Evolutionary conservation across 352 stramenopile genomes (phyloP).

Genomic region (Saprolegnia parasitica): DNA sequence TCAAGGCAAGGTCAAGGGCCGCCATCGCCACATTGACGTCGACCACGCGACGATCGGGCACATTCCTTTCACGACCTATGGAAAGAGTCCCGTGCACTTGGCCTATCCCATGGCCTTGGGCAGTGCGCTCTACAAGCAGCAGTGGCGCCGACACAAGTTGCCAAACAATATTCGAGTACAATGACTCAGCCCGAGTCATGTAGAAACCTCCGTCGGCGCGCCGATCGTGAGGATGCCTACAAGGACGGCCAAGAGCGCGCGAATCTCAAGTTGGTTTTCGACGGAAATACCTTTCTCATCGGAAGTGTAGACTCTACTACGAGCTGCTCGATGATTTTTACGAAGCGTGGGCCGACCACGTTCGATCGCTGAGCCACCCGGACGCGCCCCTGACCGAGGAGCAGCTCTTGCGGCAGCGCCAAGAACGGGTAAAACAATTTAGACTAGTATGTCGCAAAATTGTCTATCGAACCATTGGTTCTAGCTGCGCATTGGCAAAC

Average conservation of each 20-base stretch:
- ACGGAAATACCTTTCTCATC: background rate
- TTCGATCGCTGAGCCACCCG: background rate
- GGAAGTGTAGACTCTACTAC: slow-evolving; percentile 44
- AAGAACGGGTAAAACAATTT: background rate
- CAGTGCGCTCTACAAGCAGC: slow-evolving; percentile 37
- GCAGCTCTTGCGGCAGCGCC: background rate
- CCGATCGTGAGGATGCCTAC: slow-evolving; percentile 41
- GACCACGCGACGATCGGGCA: slow-evolving; percentile 33
- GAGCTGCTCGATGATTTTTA: slow-evolving; percentile 57
- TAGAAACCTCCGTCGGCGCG: slow-evolving; percentile 41
- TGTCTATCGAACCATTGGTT: background rate
- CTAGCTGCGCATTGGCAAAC: background rate
- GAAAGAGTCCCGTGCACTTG: slow-evolving; percentile 59
- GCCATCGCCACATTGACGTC: slow-evolving; percentile 53
- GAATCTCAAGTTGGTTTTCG: slow-evolving; percentile 36
- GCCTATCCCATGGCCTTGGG: slow-evolving; percentile 47
- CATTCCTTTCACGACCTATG: slow-evolving; percentile 61
- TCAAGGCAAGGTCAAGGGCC: slow-evolving; percentile 48
- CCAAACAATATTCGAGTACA: background rate
- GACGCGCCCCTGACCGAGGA: background rate
- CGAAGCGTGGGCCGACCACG: slow-evolving; percentile 46
- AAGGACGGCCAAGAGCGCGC: slow-evolving; percentile 40
- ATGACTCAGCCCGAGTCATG: background rate
- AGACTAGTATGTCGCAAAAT: too few relatives aligned
- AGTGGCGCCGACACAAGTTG: slow-evolving; percentile 28